Evolutionary conservation across 108 stramenopile genomes (phyloP), one percentile per base, ranked within the genome.

Genomic region (Cafeteria roenbergensis): DNA sequence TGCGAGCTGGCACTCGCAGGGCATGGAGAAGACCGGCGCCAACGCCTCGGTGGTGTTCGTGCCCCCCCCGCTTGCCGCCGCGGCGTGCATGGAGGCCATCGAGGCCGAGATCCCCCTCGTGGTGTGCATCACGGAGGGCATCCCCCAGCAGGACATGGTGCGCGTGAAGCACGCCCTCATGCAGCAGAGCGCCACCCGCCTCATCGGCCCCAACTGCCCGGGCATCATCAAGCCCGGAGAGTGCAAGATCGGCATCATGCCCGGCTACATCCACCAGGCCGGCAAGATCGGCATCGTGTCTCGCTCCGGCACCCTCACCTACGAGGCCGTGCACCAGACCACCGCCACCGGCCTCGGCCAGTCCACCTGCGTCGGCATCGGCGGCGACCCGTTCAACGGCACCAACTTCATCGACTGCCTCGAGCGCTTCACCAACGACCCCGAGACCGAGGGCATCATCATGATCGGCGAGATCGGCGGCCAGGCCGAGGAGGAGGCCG

Each of bases 401-500:
- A 97, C 96, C 56, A 87, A 93, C 81, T 97, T 97, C 73, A 93
- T 97, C 63, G 96, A 95, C 74, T 95, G 93, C 71, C 77, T 97
- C 68, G 88, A 92, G 79, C 67, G 89, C 21, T 97, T 97, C 74
- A 88, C 91, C 52, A 90, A 94, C 61, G 96, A 97, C 81, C 96
- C 96, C 4, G 82, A 97, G 78, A 94, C 90, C 9, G 89, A 91
- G 73, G 90, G 70, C 33, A 65, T 97, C 77, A 92, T 97, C 64
- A 95, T 97, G 93, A 97, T 97, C 72, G 96, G 96, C 51, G 96
- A 97, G 79, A 97, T 97, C 78, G 96, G 96, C 60, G 96, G 96
- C 55, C 69, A 37, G 36, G 95, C 95, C 48, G 95, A 96, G 81
- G 95, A 96, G 73, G 92, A 94, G 68, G 93, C 96, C 17, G 93